These are phyloP conservation scores for Candida nanaspora DNA, from an alignment of 805 yeast genomes.

Conservation along the genomic window DNA sequence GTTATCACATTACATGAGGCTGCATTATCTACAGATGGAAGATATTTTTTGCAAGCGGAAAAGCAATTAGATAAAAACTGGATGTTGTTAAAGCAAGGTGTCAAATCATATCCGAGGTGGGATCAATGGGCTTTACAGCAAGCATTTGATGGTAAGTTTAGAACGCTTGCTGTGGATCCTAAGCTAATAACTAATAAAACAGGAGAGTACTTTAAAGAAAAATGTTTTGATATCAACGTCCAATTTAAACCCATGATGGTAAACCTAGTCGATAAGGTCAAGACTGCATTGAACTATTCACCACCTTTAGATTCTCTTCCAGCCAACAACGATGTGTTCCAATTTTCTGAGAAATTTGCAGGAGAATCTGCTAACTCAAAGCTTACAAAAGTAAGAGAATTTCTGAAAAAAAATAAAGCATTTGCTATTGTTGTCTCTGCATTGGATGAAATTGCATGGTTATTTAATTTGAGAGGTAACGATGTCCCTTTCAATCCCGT, in stretches of 20 bases:
- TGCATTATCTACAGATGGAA: conserved; percentile 85
- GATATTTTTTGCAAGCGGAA: conserved; percentile 88
- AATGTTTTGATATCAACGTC: conserved; percentile 28
- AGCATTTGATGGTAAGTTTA: conserved; percentile 35
- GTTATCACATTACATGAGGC: conserved; percentile 67
- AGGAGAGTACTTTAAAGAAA: conserved; percentile 33
- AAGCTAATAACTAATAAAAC: conserved; percentile 49
- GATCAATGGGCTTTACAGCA: conserved; percentile 64
- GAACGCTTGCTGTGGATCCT: conserved; percentile 80
- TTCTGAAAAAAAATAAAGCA: conserved; percentile 23
- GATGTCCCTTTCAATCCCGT: conserved; percentile 87
- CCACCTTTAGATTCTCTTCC: conserved; percentile 7
- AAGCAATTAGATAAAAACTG: conserved; percentile 76
- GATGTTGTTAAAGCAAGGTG: conserved; percentile 75
- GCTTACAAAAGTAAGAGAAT: conserved; percentile 22
- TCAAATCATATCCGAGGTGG: conserved; percentile 70
- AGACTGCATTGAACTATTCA: conserved; percentile 36
- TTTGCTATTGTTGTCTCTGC: conserved; percentile 43
- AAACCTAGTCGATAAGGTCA: conserved; percentile 70
- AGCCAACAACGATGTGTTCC: conserved; percentile 22
- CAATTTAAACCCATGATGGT: conserved; percentile 43
- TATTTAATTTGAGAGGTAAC: conserved; percentile 41
- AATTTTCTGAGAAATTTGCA: conserved; percentile 31
- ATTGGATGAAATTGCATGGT: conserved; percentile 48
- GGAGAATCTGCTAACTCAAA: conserved; percentile 35